Evolutionary conservation across 2,329 filamentous ascomycete genomes (phyloP).

Genomic region (Talaromyces verruculosus): DNA sequence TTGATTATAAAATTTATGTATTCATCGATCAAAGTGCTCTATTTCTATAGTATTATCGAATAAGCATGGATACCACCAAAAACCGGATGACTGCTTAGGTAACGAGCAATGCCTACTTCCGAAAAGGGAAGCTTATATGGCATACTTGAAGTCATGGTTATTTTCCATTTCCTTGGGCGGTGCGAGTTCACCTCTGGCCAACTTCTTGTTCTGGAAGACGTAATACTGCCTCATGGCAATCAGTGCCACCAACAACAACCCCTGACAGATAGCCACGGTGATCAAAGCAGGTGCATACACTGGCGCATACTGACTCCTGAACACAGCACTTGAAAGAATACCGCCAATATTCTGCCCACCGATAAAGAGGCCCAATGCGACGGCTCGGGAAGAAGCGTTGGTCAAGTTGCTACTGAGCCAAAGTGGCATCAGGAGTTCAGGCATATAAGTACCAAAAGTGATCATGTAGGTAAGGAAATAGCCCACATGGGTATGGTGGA

Average conservation of each 20-base stretch:
- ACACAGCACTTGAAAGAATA: constrained; percentile 18
- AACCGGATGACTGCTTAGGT: too few relatives aligned
- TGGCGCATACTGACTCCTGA: constrained; percentile 13
- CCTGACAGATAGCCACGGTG: constrained; percentile 17
- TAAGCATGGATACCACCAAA: too few relatives aligned
- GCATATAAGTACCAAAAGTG: constrained; percentile 18
- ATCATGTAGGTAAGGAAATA: constrained; percentile 20
- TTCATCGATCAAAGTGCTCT: too few relatives aligned
- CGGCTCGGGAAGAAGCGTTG: constrained; percentile 12
- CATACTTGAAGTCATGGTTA: constrained; percentile 17
- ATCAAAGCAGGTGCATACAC: constrained; percentile 19
- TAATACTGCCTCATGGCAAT: constrained; percentile 14
- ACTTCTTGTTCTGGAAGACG: constrained; percentile 11
- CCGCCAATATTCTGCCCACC: constrained; percentile 19
- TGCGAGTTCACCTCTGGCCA: constrained; percentile 12
- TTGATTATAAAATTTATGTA: too few relatives aligned
- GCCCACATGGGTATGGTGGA: constrained; percentile 12
- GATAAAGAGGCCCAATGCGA: constrained; percentile 18
- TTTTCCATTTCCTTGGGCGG: constrained; percentile 11
- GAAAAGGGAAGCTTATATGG: background rate
- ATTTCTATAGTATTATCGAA: too few relatives aligned
- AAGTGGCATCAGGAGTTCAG: constrained; percentile 14
- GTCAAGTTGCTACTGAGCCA: constrained; percentile 17
- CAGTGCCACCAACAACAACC: constrained; percentile 7
- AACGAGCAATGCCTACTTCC: background rate